These are phyloP conservation scores for Trichoderma gamsii DNA, from an alignment of 495 filamentous ascomycete species.

Conservation along the genomic window DNA sequence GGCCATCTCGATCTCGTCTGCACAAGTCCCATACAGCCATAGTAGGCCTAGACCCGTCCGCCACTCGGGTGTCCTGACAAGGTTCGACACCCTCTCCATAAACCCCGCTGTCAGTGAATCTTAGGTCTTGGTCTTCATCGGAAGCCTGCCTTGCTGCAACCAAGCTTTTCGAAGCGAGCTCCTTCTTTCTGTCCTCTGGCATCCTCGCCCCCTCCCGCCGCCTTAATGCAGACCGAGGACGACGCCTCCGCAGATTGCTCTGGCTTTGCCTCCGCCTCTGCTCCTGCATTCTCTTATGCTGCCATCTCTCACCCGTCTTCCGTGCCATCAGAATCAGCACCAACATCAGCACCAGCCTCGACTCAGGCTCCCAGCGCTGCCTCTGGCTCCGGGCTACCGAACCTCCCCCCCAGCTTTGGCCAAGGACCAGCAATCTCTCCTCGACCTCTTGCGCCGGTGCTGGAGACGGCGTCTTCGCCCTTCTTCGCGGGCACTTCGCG, in stretches of 20 bases:
- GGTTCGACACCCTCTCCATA: slow-evolving; percentile 3
- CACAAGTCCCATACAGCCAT: neutral
- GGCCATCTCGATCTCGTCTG: slow-evolving; percentile 10
- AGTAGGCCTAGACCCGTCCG: neutral
- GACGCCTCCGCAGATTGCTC: neutral
- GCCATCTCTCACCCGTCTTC: neutral
- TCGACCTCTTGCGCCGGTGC: neutral
- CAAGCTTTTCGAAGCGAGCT: slow-evolving; percentile 7
- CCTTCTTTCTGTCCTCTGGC: neutral
- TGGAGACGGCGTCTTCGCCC: neutral
- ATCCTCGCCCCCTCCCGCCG: neutral
- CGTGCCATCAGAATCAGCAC: neutral
- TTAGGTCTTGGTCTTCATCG: slow-evolving; percentile 12
- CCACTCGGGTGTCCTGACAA: neutral
- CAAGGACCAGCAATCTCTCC: neutral
- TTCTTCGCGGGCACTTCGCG: neutral
- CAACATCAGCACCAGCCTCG: neutral
- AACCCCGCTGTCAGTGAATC: slow-evolving; percentile 7
- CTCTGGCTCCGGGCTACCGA: neutral
- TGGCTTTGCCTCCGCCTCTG: slow-evolving; percentile 10
- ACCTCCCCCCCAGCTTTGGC: neutral
- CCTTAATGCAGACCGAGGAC: neutral
- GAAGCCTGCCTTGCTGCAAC: neutral
- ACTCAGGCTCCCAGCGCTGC: neutral
- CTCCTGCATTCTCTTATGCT: neutral